Evolutionary conservation across 306 rosid genomes (phyloP), one percentile per base, ranked within the genome.

Genomic region (Cicer yamashitae): DNA sequence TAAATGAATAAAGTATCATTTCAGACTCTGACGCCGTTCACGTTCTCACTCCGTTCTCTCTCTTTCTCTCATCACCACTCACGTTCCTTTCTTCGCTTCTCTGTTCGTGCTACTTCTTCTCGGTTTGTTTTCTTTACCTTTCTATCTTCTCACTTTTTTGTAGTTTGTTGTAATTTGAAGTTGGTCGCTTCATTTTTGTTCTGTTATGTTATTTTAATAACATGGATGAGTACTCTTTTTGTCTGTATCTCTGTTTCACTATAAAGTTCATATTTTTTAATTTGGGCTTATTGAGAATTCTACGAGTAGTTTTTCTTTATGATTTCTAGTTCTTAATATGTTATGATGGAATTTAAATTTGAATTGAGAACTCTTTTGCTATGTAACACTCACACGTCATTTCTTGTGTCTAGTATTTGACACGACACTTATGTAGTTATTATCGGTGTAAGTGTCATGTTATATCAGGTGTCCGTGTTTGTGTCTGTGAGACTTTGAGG

Each of bases 1-100:
- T 79, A 80, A 80, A 84, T 84, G 88, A 81, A 10, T 72, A 65
- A 0, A 81, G 57, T 84, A 79, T 60, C 76, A 73, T 12, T 34
- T 8, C 78, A 10, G 45, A 68, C 68, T 68, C 75, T 84, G 0
- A 52, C 56, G 59, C 71, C 83, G 18, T 62, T 76, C 61, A 10
- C 56, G n/a, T 65, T 56, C 71, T 77, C 83, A 8, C 56, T 57
- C 20, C 46, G 15, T n/a, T 20, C 82, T 43, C 40, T 74, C 82
- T 60, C 70, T 17, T 18, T 73, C 37, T 73, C 86, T 5, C 12
- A 20, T 3, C 9, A 7, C 11, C 53, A 76, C 14, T 53, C 63
- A 6, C 74, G 22, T 8, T 34, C 83, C n/a, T 48, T 45, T 51
- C 77, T 74, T 64, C 67, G 77, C 18, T 77, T 78, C 66, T 43